Conservation (phyloP, 2,329 filamentous ascomycete genomes). For the Diaporthe capsici region DNA sequence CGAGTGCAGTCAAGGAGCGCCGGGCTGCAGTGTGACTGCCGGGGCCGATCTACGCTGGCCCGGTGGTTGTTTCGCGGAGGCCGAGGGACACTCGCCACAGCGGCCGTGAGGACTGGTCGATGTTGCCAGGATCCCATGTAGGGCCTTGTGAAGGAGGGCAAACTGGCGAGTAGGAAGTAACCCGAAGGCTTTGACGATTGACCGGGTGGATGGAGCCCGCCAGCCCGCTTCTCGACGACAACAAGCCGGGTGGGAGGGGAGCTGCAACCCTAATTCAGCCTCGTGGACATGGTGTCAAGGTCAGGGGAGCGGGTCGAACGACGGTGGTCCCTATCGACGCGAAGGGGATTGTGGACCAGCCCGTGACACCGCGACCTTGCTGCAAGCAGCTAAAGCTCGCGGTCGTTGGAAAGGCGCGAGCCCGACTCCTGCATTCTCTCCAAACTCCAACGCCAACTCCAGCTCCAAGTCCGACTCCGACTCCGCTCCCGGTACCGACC, state of each 20-base stretch:
- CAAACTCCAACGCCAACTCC: background rate
- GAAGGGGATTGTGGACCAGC: constrained; percentile 11
- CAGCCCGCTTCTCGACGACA: background rate
- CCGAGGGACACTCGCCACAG: background rate
- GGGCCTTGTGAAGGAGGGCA: background rate
- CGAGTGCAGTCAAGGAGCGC: background rate
- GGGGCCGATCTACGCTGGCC: background rate
- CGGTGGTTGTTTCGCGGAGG: background rate
- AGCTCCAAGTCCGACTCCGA: background rate
- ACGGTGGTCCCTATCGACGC: background rate
- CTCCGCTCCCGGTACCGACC: constrained; percentile 6
- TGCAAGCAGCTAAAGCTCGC: constrained; percentile 4
- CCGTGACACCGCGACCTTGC: constrained; percentile 22
- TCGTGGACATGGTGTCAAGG: constrained; percentile 15
- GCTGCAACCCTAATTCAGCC: constrained; percentile 34
- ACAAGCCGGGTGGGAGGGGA: constrained; percentile 1
- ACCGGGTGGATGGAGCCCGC: background rate
- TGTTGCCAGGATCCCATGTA: background rate
- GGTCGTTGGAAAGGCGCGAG: constrained; percentile 21
- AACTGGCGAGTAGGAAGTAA: constrained; percentile 21
- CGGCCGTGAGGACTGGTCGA: background rate
- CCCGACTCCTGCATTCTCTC: background rate
- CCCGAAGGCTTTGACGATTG: background rate
- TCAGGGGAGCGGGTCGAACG: background rate
- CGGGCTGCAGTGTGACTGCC: background rate